phyloP scores from a whole-genome alignment of 1,284 basidiomycete genomes.

The Schizophyllum commune region DNA sequence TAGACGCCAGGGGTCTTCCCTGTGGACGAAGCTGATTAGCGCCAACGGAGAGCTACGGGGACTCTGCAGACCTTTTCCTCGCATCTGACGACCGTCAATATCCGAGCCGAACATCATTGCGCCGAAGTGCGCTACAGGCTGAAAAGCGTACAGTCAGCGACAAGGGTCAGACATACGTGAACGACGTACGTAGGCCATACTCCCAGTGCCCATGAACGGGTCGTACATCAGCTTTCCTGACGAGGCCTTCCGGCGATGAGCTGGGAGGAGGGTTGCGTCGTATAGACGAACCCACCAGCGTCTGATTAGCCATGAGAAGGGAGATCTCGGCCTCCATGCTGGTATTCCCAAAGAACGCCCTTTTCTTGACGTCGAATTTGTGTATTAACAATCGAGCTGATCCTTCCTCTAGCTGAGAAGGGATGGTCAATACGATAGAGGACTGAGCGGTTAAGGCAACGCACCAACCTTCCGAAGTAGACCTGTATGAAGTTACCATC shows the following conservation, averaged over 20 bases:
- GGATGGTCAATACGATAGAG: neutral
- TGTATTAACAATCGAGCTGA: slow-evolving; percentile 62
- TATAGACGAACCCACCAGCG: slow-evolving; percentile 46
- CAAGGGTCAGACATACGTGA: slow-evolving; percentile 3
- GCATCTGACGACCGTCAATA: slow-evolving; percentile 95
- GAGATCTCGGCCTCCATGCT: slow-evolving; percentile 98
- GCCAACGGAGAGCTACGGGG: neutral
- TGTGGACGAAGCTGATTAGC: slow-evolving; percentile 13
- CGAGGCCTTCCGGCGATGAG: slow-evolving; percentile 47
- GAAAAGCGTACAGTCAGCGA: slow-evolving; percentile 4
- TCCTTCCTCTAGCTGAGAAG: slow-evolving; percentile 58
- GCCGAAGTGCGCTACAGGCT: slow-evolving; percentile 86
- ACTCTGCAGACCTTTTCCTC: slow-evolving; percentile 66
- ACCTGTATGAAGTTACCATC: slow-evolving; percentile 64
- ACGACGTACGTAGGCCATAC: slow-evolving; percentile 78
- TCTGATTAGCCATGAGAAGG: slow-evolving; percentile 93
- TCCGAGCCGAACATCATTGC: slow-evolving; percentile 88
- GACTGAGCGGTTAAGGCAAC: slow-evolving; percentile 25
- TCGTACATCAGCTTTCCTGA: slow-evolving; percentile 92
- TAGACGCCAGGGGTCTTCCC: slow-evolving; percentile 63
- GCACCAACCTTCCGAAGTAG: slow-evolving; percentile 81
- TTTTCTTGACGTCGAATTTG: slow-evolving; percentile 84
- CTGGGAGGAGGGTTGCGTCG: neutral
- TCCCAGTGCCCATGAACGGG: slow-evolving; percentile 95
- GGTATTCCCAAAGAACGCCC: slow-evolving; percentile 91